phyloP scores from a whole-genome alignment of 2,329 filamentous ascomycete genomes.

The Raffaelea ambrosiae region DNA sequence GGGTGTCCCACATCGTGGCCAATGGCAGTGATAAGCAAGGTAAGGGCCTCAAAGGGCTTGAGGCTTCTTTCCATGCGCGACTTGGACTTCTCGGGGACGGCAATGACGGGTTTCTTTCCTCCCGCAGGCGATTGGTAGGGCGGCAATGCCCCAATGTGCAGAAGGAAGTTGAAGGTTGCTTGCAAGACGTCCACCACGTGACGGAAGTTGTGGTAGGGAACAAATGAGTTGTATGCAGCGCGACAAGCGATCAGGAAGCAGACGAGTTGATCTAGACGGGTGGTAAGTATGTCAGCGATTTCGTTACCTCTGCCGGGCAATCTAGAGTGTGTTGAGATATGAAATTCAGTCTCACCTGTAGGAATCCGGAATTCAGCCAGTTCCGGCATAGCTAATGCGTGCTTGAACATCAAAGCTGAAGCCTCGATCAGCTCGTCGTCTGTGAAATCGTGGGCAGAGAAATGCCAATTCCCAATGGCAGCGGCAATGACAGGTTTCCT shows the following conservation, averaged over 20 bases:
- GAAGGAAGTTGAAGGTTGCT: slow-evolving; percentile 82
- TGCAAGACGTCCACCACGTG: slow-evolving; percentile 96
- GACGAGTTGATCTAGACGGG: slow-evolving; percentile 60
- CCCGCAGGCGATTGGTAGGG: slow-evolving; percentile 42
- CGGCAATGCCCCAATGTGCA: slow-evolving; percentile 68
- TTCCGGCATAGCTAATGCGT: slow-evolving; percentile 74
- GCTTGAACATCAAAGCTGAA: slow-evolving; percentile 80
- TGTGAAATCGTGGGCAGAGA: slow-evolving; percentile 79
- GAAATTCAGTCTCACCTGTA: slow-evolving; percentile 47
- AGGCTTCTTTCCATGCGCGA: slow-evolving; percentile 67
- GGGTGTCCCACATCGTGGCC: slow-evolving; percentile 97
- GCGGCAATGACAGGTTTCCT: slow-evolving; percentile 57
- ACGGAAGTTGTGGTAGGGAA: slow-evolving; percentile 96
- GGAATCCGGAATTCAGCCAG: slow-evolving; percentile 73
- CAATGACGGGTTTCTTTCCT: slow-evolving; percentile 24
- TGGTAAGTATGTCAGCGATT: slow-evolving; percentile 8
- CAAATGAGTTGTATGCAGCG: slow-evolving; percentile 91
- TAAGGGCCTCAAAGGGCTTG: slow-evolving; percentile 80
- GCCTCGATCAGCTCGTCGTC: slow-evolving; percentile 87
- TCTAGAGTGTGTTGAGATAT: neutral
- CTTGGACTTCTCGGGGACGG: slow-evolving; percentile 64
- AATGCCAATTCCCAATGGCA: slow-evolving; percentile 72
- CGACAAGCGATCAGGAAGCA: slow-evolving; percentile 82
- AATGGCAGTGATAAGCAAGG: slow-evolving; percentile 88
- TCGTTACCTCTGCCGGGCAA: slow-evolving; percentile 3